Base-by-base conservation (phyloP, 805 yeast species). In the Candida pini region DNA sequence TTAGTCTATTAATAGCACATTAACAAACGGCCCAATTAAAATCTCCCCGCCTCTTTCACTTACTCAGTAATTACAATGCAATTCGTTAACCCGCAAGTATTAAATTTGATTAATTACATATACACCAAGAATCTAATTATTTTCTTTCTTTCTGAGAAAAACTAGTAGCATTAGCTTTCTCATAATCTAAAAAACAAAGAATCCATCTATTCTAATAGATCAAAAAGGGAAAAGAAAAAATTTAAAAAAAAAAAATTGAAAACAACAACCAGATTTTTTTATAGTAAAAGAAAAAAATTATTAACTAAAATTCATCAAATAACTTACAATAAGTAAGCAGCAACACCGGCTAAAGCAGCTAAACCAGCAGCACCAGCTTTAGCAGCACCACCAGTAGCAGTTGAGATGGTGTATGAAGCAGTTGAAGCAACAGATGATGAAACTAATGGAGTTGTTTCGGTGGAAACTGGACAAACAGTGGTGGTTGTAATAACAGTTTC, bases 291-390 rank as follows among this genome's bases (percentile, higher is more conserved):
- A 10, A 10, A 10, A 26, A 26, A n/a, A 7, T 20, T 8, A 14
- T 10, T 8, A 13, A 26, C 15, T 6, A 26, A 26, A 26, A 17
- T 9, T 17, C 10, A 23, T 38, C 27, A 28, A 37, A 16, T 40
- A n/a, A 48, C 59, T 59, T 60, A 60, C 48, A 60, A 56, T 44
- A 59, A 50, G 64, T 59, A 60, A 53, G 62, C 64, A 49, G 62
- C 63, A 42, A 50, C 63, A 51, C 60, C 63, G 39, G 60, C 63
- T 44, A 56, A 47, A 39, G 58, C 62, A 44, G 62, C 62, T 42
- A 58, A 46, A 54, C 63, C 63, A 33, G 62, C 63, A 49, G 54
- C 60, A 57, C 64, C 64, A 35, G 53, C 62, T 53, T 54, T 49
- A 35, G 56, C 63, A 44, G 61, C 64, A 46, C 46, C 62, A 44